Percentiles rank a stretch among this genome's conserved stretches.
phyloP scores from a whole-genome alignment of 441 rosid species.

The Cnidoscolus chayamansa region DNA sequence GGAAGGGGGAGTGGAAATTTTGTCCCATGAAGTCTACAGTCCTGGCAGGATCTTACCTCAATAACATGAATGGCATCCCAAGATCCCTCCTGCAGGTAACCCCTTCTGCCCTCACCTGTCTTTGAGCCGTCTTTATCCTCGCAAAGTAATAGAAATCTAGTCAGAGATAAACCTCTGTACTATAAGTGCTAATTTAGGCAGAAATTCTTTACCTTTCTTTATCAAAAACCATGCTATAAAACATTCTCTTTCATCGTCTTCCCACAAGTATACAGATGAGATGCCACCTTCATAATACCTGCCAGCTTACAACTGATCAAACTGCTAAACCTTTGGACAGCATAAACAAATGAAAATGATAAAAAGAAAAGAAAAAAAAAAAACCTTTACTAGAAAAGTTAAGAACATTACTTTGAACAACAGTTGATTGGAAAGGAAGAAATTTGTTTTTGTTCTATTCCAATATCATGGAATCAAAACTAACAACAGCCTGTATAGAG shows the following conservation, averaged over 20 bases:
- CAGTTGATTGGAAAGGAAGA: background rate
- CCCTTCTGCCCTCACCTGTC: constrained; percentile 84
- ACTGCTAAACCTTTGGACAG: constrained; percentile 14
- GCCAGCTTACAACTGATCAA: constrained; percentile 35
- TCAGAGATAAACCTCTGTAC: constrained; percentile 13
- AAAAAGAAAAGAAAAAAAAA: background rate
- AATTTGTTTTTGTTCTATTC: background rate
- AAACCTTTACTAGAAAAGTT: background rate
- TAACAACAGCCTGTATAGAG: background rate
- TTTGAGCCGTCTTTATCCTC: constrained; percentile 72
- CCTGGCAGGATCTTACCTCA: constrained; percentile 44
- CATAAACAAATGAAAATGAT: constrained; percentile 10
- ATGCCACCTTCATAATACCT: constrained; percentile 98
- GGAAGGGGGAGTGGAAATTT: background rate
- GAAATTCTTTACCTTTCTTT: constrained; percentile 67
- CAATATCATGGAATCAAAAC: background rate
- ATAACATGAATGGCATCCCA: constrained; percentile 98
- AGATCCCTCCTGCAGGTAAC: constrained; percentile 88
- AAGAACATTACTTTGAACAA: background rate
- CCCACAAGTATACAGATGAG: constrained; percentile 98
- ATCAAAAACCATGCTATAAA: constrained; percentile 88
- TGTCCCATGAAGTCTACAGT: background rate
- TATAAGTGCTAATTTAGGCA: constrained; percentile 7
- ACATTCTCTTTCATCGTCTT: constrained; percentile 72
- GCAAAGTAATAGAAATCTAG: constrained; percentile 18